Percentiles rank a stretch among this genome's conserved stretches.
phyloP scores from a whole-genome alignment of 768 basidiomycete genomes.

The Lanmaoa pseudosensibilis region DNA sequence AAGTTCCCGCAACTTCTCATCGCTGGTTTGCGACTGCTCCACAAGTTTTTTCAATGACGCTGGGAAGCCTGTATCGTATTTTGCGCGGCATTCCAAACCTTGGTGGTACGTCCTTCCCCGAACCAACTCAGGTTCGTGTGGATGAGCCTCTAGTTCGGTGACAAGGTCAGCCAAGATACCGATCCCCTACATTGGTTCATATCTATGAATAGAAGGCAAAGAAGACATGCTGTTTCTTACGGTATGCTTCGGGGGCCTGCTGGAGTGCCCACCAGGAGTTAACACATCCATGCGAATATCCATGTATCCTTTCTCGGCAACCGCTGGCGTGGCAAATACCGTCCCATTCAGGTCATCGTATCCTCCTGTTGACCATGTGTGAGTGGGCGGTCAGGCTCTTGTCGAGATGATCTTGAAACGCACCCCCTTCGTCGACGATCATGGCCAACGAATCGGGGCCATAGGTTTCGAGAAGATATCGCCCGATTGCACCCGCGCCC shows the following conservation, averaged over 20 bases:
- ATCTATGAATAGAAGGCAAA: neutral
- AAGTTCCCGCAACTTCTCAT: slow-evolving; percentile 20
- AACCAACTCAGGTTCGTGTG: slow-evolving; percentile 35
- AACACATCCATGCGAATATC: slow-evolving; percentile 43
- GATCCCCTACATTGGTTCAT: slow-evolving; percentile 37
- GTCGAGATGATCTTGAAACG: neutral
- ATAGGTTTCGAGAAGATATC: slow-evolving; percentile 42
- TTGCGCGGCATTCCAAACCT: slow-evolving; percentile 42
- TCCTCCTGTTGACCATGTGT: slow-evolving; percentile 24
- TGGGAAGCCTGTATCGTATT: slow-evolving; percentile 39
- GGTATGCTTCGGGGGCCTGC: slow-evolving; percentile 53
- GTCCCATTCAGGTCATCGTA: slow-evolving; percentile 30
- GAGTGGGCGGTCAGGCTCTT: neutral
- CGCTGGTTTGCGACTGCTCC: slow-evolving; percentile 21
- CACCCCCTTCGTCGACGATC: slow-evolving; percentile 62
- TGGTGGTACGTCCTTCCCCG: slow-evolving; percentile 29
- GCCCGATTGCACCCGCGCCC: slow-evolving; percentile 44
- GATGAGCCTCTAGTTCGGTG: slow-evolving; percentile 47
- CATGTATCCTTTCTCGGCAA: slow-evolving; percentile 46
- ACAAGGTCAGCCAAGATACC: slow-evolving; percentile 53
- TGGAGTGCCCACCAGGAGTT: slow-evolving; percentile 56
- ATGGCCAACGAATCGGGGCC: slow-evolving; percentile 53
- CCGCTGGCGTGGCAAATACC: slow-evolving; percentile 32
- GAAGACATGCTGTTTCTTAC: slow-evolving; percentile 24
- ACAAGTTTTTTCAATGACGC: slow-evolving; percentile 19